These are phyloP conservation scores for Aspergillus panamensis DNA, from an alignment of 495 filamentous ascomycete species.

Conservation along the genomic window DNA sequence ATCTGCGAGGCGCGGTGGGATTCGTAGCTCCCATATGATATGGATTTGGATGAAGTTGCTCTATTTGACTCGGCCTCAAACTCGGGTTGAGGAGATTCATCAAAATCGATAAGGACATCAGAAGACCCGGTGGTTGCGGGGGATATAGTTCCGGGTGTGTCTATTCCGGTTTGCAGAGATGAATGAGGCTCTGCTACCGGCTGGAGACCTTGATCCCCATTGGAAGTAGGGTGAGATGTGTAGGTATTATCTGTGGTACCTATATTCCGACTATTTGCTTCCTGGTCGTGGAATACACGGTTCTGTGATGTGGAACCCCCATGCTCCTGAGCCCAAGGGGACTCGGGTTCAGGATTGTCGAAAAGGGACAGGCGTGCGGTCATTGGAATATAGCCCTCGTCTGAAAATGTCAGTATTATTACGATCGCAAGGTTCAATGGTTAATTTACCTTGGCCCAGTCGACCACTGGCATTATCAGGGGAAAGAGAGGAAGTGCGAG, in stretches of 20 bases:
- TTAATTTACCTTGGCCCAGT: slow-evolving; percentile 34
- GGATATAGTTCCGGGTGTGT: slow-evolving; percentile 27
- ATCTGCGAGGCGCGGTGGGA: neutral
- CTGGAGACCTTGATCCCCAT: neutral
- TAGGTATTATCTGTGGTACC: neutral
- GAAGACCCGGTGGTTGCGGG: slow-evolving; percentile 35
- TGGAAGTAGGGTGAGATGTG: neutral
- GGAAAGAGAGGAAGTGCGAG: slow-evolving; percentile 23
- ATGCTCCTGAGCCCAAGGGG: slow-evolving; percentile 25
- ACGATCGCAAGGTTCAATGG: neutral
- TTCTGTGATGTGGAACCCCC: slow-evolving; percentile 5
- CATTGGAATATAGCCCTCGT: slow-evolving; percentile 47
- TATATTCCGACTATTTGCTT: neutral
- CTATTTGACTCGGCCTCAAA: slow-evolving; percentile 9
- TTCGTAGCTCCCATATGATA: neutral
- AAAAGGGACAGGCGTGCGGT: slow-evolving; percentile 43
- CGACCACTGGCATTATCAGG: slow-evolving; percentile 27
- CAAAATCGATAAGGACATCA: slow-evolving; percentile 40
- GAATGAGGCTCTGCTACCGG: slow-evolving; percentile 10
- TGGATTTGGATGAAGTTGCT: slow-evolving; percentile 17
- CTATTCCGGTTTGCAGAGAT: slow-evolving; percentile 23
- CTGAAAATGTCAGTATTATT: slow-evolving; percentile 24
- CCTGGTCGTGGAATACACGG: neutral
- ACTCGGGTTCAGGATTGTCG: slow-evolving; percentile 29
- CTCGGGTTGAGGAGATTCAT: slow-evolving; percentile 17